Evolutionary conservation across 345 rosid species (phyloP).

Genomic region (Acer yangbiense): DNA sequence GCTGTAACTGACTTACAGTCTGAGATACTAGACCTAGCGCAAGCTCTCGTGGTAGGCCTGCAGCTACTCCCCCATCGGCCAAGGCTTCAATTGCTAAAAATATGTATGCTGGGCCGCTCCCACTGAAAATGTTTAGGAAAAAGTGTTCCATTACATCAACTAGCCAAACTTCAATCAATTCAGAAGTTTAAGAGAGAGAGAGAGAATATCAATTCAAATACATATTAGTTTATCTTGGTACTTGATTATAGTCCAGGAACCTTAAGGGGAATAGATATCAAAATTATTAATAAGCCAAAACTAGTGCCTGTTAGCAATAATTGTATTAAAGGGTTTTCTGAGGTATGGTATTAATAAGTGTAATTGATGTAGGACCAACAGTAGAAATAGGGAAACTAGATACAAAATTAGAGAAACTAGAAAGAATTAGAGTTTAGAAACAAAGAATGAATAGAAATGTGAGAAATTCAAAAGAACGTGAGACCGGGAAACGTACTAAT

Average conservation of each 20-base stretch:
- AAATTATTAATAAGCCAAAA: background rate
- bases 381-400: too few species aligned
- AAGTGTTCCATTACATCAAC: background rate
- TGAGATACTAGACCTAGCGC: slow-evolving; percentile 84
- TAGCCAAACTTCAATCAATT: background rate
- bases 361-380: too few species aligned
- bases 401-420: too few species aligned
- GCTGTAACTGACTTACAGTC: slow-evolving; percentile 50
- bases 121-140: slow-evolving; percentile 47
- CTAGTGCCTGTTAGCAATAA: background rate
- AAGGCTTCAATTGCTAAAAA: slow-evolving; percentile 91
- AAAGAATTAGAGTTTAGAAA: too few species aligned
- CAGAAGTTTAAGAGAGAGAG: background rate
- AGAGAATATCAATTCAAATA: background rate
- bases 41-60: slow-evolving; percentile 91
- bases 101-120: slow-evolving; percentile 92
- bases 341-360: background rate
- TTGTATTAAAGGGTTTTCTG: background rate
- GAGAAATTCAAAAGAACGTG: too few species aligned
- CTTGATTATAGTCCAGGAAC: background rate
- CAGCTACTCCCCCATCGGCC: slow-evolving; percentile 98
- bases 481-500: too few species aligned
- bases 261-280: background rate
- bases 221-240: background rate
- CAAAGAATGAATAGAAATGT: too few species aligned